A percentile compares a stretch with the other conserved stretches of the same genome.
Evolutionary conservation across 306 rosid genomes (phyloP).

Genomic region (Ochetophila trinervis): DNA sequence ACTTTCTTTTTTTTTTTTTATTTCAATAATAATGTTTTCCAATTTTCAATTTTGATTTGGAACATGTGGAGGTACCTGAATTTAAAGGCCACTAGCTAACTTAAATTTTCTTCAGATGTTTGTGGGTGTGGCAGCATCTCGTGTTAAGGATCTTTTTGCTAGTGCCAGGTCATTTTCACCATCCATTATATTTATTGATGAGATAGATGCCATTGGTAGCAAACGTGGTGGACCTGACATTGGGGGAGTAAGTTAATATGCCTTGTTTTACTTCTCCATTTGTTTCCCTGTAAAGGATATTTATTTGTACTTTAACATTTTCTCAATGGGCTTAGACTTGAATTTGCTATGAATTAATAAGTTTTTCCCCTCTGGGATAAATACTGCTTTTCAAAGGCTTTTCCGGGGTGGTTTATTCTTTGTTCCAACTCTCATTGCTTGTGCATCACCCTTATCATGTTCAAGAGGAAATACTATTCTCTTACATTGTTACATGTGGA

Average conservation of each 20-base stretch:
- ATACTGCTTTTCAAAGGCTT: no score
- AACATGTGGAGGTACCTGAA: not conserved
- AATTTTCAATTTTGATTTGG: not conserved
- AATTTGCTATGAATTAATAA: no score
- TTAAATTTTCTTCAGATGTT: slow-evolving; percentile 63
- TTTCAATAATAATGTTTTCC: not conserved
- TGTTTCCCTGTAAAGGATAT: not conserved
- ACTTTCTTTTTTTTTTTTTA: no score
- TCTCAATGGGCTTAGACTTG: no score
- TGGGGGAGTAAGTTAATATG: slow-evolving; percentile 76
- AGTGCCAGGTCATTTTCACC: slow-evolving; percentile 91
- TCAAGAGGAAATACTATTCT: no score
- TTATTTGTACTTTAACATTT: no score
- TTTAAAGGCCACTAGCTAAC: not conserved
- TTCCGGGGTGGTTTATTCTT: no score
- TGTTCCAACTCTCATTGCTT: no score
- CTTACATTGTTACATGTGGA: no score
- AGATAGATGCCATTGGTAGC: slow-evolving; percentile 99
- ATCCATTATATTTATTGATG: slow-evolving; percentile 90
- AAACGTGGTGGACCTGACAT: slow-evolving; percentile 99
- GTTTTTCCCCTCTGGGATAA: no score
- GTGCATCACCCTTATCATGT: no score
- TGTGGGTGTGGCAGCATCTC: slow-evolving; percentile 98
- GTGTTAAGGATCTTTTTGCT: slow-evolving; percentile 90
- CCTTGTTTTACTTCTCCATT: not conserved